Conservation (phyloP, 345 rosid species). For the Diplotaxis tenuifolia region DNA sequence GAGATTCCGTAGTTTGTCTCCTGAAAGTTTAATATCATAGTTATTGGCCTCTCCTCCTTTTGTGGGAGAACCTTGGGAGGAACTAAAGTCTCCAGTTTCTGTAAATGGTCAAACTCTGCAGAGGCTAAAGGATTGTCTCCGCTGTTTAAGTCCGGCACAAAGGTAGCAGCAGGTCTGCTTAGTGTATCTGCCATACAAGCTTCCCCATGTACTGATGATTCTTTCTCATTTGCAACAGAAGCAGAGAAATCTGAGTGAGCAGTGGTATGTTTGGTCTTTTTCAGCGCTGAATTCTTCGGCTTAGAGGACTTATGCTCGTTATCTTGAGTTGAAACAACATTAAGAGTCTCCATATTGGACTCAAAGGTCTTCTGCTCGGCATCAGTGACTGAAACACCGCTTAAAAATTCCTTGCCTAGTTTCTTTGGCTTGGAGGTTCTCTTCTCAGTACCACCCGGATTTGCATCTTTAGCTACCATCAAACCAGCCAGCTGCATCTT, state of each 20-base stretch:
- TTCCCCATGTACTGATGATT: slow-evolving; percentile 17
- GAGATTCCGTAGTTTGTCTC: slow-evolving; percentile 32
- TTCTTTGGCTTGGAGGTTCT: slow-evolving; percentile 42
- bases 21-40: slow-evolving; percentile 43
- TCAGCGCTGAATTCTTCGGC: slow-evolving; percentile 2
- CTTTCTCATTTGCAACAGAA: slow-evolving; percentile 36
- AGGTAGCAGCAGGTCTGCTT: slow-evolving; percentile 30
- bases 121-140: slow-evolving; percentile 28
- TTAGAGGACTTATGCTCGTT: slow-evolving; percentile 17
- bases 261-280: background rate
- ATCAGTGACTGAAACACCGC: slow-evolving; percentile 46
- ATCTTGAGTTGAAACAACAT: slow-evolving; percentile 47
- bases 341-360: slow-evolving; percentile 32
- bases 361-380: slow-evolving; percentile 22
- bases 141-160: slow-evolving; percentile 62
- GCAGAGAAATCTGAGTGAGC: slow-evolving; percentile 16
- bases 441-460: slow-evolving; percentile 23
- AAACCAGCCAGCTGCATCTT: slow-evolving; percentile 56
- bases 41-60: slow-evolving; percentile 19
- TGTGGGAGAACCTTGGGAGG: slow-evolving; percentile 25
- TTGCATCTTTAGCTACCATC: slow-evolving; percentile 5
- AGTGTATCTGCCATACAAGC: slow-evolving; percentile 16
- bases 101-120: slow-evolving; percentile 16
- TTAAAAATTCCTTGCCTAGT: slow-evolving; percentile 38
- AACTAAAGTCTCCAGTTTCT: slow-evolving; percentile 4